Base-by-base conservation (phyloP, 1,284 basidiomycete species). In the Pseudozyma sp. region DNA sequence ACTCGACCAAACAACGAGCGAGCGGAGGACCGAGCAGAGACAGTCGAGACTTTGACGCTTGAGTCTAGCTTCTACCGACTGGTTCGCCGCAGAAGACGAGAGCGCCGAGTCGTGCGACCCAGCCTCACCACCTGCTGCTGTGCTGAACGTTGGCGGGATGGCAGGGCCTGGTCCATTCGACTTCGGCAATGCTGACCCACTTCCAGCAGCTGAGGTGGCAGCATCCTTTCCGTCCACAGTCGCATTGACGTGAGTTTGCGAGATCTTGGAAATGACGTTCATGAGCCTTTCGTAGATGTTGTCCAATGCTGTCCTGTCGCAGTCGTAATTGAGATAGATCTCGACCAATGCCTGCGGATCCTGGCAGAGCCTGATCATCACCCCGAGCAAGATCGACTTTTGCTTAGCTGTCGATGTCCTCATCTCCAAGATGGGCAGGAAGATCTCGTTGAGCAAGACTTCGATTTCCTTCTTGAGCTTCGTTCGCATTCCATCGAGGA, bases 381-480 rank as follows among this genome's bases (percentile, higher is more conserved):
- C 77, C 47, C 70, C 69, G 39, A 85, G 75, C 55, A 85, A 62
- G 52, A 83, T 82, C 21, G 77, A 78, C 62, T 85, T 85, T 64
- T 85, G 97, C 82, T 93, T 94, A 57, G 97, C 87, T 0, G 95
- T 97, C 11, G 96, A 94, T 19, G 93, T 97, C 80, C 92, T 91
- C 95, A 99, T 98, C 87, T 99, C 97, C 54, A 99, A 88, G 56
- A 99, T 97, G 1, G 97, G 97, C 65, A 99, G 91, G 87, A 99
- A 99, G 80, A 99, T 99, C 85, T 99, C 97, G 83, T 97, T 97
- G 59, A 99, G 86, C 38, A 99, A 88, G 42, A 99, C 95, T 86
- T 98, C 97, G 72, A 99, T 98, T 87, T 99, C 97, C 92, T 98
- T 98, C 93, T 99, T 99, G 71, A 99, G 89, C 87, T 94, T 97